Evolutionary conservation across 495 filamentous ascomycete species (phyloP).

Genomic region (Penicillium herquei): DNA sequence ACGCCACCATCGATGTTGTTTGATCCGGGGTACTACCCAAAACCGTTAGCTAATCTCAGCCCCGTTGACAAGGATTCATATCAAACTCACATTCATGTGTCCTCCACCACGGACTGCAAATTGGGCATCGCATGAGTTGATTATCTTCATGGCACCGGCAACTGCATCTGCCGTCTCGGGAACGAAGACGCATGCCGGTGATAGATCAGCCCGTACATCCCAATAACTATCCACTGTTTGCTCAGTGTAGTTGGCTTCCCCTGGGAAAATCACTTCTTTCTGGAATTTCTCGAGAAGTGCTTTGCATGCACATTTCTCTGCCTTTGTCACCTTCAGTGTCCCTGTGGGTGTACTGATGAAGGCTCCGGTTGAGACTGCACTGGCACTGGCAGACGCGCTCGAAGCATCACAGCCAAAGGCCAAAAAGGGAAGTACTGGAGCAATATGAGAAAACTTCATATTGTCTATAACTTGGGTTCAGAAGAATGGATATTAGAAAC

Average conservation of each 20-base stretch:
- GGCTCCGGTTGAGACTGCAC: background rate
- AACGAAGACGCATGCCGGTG: constrained; percentile 34
- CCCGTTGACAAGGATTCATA: too few species aligned
- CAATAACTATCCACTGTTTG: constrained; percentile 18
- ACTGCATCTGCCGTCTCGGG: constrained; percentile 28
- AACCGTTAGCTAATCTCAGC: too few species aligned
- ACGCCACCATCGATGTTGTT: constrained; percentile 33
- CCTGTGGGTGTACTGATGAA: background rate
- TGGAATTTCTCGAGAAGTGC: constrained; percentile 10
- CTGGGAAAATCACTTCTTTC: constrained; percentile 9
- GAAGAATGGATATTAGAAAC: too few species aligned
- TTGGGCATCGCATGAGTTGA: constrained; percentile 21
- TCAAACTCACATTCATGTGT: constrained; percentile 27
- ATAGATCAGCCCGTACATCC: constrained; percentile 28
- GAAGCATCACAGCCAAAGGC: background rate
- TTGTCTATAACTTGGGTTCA: too few species aligned
- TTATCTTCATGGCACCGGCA: constrained; percentile 17
- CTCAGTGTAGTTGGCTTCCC: constrained; percentile 13
- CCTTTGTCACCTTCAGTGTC: background rate
- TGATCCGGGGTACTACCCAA: constrained; percentile 21
- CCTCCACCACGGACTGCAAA: constrained; percentile 42
- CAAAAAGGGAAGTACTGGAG: too few species aligned
- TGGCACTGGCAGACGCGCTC: background rate
- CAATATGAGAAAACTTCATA: too few species aligned
- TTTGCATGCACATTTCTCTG: constrained; percentile 18